Conservation (phyloP, 148 eudicot species). For the Arbutus unedo region DNA sequence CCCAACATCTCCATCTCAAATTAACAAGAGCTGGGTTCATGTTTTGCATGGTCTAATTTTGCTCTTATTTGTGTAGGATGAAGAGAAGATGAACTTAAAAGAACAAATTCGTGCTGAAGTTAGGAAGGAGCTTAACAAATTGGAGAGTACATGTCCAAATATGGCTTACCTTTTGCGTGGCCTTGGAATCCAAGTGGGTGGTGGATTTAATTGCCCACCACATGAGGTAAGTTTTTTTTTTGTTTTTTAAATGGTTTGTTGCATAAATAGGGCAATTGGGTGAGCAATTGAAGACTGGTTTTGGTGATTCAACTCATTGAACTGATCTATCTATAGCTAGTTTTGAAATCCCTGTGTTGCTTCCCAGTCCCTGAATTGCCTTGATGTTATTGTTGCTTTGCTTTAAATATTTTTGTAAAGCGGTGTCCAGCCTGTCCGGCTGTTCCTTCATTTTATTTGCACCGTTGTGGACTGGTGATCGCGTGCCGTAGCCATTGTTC, state of each 20-base stretch:
- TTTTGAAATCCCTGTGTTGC: not conserved
- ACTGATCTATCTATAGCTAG: not conserved
- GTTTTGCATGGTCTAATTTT: not conserved
- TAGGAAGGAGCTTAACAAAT: conserved; percentile 42
- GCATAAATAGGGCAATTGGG: not conserved
- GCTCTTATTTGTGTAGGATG: conserved; percentile 45
- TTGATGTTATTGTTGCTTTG: not conserved
- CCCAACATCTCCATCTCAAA: not conserved
- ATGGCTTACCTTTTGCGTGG: conserved; percentile 67
- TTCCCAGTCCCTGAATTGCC: conserved; percentile 8
- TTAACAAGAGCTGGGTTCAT: conserved; percentile 2
- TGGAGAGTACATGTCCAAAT: conserved; percentile 48
- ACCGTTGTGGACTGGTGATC: not conserved
- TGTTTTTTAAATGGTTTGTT: not conserved
- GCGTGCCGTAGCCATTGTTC: not conserved
- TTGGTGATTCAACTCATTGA: not conserved
- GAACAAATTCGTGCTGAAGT: conserved; percentile 59
- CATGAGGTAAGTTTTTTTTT: conserved; percentile 49
- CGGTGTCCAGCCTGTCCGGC: not conserved
- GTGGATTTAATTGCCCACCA: conserved; percentile 37
- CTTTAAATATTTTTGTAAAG: no score
- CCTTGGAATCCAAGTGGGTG: conserved; percentile 52
- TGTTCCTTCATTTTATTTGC: conserved; percentile 4
- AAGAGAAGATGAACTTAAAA: conserved; percentile 65
- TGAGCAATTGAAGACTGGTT: not conserved